Evolutionary conservation across 306 rosid species (phyloP), one percentile per base, ranked within the genome.

Genomic region (Gillenia trifoliata): DNA sequence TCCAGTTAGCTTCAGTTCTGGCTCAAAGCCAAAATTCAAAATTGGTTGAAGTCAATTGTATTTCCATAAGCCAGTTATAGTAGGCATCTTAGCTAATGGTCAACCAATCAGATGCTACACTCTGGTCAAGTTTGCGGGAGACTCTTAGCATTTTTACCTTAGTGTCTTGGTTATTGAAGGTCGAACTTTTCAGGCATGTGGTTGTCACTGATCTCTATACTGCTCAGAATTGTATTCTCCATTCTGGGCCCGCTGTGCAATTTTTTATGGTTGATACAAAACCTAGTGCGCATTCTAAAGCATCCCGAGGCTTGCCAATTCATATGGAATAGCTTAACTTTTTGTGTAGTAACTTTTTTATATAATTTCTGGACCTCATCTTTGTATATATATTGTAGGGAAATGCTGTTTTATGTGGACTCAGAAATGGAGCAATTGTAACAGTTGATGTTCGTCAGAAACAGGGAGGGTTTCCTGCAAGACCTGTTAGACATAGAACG

Each of bases 371-470:
- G 17, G 61, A 71, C 23, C 77, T 78, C 77, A 66, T 60, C 72
- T 29, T 73, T 74, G 60, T 61, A 40, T 41, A 28, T 71, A 1
- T 79, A 23, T 80, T 83, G 83, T 79, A 93, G 98, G 92, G 96
- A 87, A 91, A 89, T 83, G 87, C 81, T 70, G 62, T 91, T 64
- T 80, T 93, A 75, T 93, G 98, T 52, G 98, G 98, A 72, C 92
- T 93, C 63, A 87, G 98, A 90, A 89, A 93, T 83, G 98, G 98
- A 81, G 87, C 93, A 55, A 85, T 91, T 79, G 83, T 91, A 73
- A 77, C 90, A 6, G 82, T 86, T 76, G 98, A 93, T 82, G 78
- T 75, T 76, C 97, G 98, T 80, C 86, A 86, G 80, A 89, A 78
- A 82, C 82, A 63, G 65, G 88, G 63, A 30, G 75, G 76, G 29